These are phyloP conservation scores for Tanacetum coccineum DNA, from an alignment of 129 eudicot species.

Conservation along the genomic window DNA sequence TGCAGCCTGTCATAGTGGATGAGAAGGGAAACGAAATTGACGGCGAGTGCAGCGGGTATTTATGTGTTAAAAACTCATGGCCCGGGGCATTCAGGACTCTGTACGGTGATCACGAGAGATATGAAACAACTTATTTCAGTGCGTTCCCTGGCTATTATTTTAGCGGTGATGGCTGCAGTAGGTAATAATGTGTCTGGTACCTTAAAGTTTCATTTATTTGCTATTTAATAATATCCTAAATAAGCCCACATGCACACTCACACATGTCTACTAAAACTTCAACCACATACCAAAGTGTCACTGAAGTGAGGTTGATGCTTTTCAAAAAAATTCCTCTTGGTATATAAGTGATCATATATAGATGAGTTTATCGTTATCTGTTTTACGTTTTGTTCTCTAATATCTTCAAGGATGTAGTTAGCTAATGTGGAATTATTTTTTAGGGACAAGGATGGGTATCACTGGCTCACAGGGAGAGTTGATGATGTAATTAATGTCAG, in stretches of 20 bases:
- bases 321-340: background rate
- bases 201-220: slow-evolving; percentile 1
- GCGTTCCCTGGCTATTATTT: slow-evolving; percentile 96
- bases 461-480: slow-evolving; percentile 97
- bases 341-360: background rate
- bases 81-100: slow-evolving; percentile 97
- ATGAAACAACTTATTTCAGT: slow-evolving; percentile 89
- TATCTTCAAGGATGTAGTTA: slow-evolving; percentile 9
- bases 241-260: background rate
- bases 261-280: background rate
- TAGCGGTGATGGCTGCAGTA: slow-evolving; percentile 97
- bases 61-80: slow-evolving; percentile 89
- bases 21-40: slow-evolving; percentile 92
- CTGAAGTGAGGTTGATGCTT: background rate
- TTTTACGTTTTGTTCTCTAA: background rate
- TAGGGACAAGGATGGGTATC: slow-evolving; percentile 93
- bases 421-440: background rate
- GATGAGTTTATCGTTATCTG: background rate
- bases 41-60: slow-evolving; percentile 96
- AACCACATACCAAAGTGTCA: background rate
- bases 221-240: background rate
- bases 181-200: slow-evolving; percentile 40
- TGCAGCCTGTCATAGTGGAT: slow-evolving; percentile 96
- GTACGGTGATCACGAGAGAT: slow-evolving; percentile 95
- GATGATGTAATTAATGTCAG: slow-evolving; percentile 96